Conservation (phyloP, 176 grass and related monocot species). For the Oryza rufipogon region DNA sequence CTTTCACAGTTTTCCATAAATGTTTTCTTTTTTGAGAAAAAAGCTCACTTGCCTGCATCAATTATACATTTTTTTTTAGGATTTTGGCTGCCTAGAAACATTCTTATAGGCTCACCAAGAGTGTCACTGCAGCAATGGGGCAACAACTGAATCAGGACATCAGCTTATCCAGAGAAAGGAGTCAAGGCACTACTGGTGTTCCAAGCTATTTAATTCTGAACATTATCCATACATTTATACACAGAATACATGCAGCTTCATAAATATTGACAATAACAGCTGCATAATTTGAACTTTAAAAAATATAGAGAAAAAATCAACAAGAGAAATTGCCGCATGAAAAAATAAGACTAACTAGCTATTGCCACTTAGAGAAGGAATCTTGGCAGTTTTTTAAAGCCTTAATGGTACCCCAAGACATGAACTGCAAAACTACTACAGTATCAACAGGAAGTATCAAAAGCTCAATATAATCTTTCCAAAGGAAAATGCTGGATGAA, state of each 20-base stretch:
- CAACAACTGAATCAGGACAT: neutral
- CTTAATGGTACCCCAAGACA: neutral
- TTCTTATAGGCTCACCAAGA: neutral
- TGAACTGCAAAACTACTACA: neutral
- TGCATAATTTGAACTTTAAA: neutral
- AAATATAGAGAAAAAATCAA: neutral
- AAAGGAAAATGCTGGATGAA: neutral
- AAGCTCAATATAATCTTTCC: conserved; percentile 7
- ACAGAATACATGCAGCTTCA: neutral
- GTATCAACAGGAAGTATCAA: neutral
- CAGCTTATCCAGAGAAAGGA: neutral
- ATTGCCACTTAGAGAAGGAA: neutral
- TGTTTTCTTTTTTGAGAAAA: conserved; percentile 34
- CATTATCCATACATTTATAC: neutral
- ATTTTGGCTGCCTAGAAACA: neutral
- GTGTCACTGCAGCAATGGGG: neutral
- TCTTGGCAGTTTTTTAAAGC: neutral
- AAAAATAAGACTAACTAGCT: neutral
- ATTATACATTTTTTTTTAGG: conserved; percentile 45
- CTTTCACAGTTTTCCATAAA: conserved; percentile 38
- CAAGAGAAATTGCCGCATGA: neutral
- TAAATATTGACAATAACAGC: neutral
- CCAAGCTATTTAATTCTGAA: neutral
- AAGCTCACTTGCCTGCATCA: conserved; percentile 47
- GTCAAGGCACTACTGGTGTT: neutral